These are phyloP conservation scores for Microbotryomycetes sp. DNA, from an alignment of 1,284 basidiomycete species.

Conservation along the genomic window DNA sequence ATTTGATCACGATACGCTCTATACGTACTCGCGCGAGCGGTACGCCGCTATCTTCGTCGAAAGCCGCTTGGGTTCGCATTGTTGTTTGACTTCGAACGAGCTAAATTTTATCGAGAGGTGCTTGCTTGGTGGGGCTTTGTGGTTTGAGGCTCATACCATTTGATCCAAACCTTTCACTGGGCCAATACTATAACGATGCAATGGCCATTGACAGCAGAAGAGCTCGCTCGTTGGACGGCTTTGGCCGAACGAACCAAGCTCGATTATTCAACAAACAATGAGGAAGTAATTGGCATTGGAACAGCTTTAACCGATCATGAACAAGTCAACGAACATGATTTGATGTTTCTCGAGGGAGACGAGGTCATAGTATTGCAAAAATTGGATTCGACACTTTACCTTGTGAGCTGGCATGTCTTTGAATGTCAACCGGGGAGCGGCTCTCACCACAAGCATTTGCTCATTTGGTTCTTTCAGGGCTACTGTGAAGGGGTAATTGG, in stretches of 20 bases:
- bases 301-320: background rate
- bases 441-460: no score
- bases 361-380: constrained; percentile 74
- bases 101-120: no score
- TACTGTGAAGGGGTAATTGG: constrained; percentile 90
- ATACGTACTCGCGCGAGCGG: no score
- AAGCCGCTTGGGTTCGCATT: no score
- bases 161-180: no score
- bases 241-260: background rate
- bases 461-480: constrained; percentile 48
- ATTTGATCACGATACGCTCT: no score
- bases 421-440: no score
- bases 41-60: no score
- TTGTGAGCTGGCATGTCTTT: no score
- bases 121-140: no score
- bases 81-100: no score
- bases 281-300: background rate
- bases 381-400: constrained; percentile 49
- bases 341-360: constrained; percentile 85
- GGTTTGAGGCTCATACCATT: no score
- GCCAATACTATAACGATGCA: background rate
- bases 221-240: background rate
- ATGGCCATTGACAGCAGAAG: background rate
- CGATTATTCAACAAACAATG: background rate
- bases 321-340: constrained; percentile 53